Evolutionary conservation across 1,139 yeast species (phyloP), one percentile per base, ranked within the genome.

Genomic region (Kodamaea sp.): DNA sequence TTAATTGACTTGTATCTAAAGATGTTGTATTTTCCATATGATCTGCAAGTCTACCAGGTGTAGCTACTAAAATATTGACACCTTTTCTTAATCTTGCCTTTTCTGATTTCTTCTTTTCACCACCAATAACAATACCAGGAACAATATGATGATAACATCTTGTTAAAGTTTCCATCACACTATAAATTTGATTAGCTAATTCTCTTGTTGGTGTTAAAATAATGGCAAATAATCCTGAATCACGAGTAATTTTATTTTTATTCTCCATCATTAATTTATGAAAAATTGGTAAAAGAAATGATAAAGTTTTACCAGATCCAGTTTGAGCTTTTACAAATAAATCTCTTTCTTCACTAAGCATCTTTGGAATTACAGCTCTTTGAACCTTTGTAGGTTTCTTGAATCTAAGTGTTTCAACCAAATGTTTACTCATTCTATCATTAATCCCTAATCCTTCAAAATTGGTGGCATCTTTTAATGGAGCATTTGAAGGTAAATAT

Each of bases 101-200:
- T 61, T 89, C 97, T 2, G 92, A 76, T 56, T 89, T 90, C 58
- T 88, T 88, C 73, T 88, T 87, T 57, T 89, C 97, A 36, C 97
- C 97, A 49, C 97, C 97, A 61, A 89, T 87, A 20, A 89, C 94
- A 28, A 89, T 79, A 29, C 97, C 96, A 0, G 97, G 96, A 5
- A 89, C 96, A 30, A 89, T 72, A 58, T 83, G 77, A 54, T 84
- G 92, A 57, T 90, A 82, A 52, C 92, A 80, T 39, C 84, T 74
- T 28, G 80, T 67, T 24, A 90, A 60, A 1, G 78, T 72, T 50
- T 84, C 92, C 49, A 88, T 70, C 4, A 90, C 96, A 2, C 84
- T 71, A 55, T 86, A 84, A 34, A 92, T 90, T 60, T 92, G 98
- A n/a, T 81, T 79, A 0, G 97, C 96, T 54, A 92, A 72, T 62